phyloP scores from a whole-genome alignment of 2,329 filamentous ascomycete genomes.

The Ilyonectria mors-panacis region DNA sequence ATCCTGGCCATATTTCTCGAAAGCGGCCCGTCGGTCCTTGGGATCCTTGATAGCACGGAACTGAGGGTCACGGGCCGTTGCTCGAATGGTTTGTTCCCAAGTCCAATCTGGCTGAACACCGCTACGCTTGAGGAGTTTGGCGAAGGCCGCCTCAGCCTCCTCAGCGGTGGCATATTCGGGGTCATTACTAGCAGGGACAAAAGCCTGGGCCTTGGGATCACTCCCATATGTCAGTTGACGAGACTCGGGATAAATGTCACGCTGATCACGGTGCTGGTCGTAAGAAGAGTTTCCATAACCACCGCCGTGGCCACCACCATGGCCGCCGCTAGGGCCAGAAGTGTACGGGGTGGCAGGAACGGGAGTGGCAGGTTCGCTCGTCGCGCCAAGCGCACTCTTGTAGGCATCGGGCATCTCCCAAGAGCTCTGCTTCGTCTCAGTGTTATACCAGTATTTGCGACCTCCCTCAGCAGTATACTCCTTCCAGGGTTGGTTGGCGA shows the following conservation, averaged over 20 bases:
- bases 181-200: conserved; percentile 76
- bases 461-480: conserved; percentile 91
- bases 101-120: conserved; percentile 92
- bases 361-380: conserved; percentile 61
- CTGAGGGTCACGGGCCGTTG: conserved; percentile 90
- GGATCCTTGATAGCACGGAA: conserved; percentile 95
- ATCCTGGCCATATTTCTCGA: conserved; percentile 95
- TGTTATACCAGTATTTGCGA: conserved; percentile 96
- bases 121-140: conserved; percentile 87
- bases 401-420: conserved; percentile 95
- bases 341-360: conserved; percentile 59
- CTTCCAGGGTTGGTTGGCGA: conserved; percentile 90
- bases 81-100: conserved; percentile 91
- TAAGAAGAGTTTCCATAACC: conserved; percentile 54
- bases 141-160: conserved; percentile 93
- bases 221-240: conserved; percentile 72
- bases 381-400: conserved; percentile 79
- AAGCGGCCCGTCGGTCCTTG: conserved; percentile 89
- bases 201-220: conserved; percentile 70
- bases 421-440: conserved; percentile 89
- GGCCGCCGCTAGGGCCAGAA: conserved; percentile 50
- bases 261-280: conserved; percentile 54
- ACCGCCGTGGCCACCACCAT: conserved; percentile 41
- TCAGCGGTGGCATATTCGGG: conserved; percentile 85
- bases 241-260: conserved; percentile 64